Percentiles rank a stretch among this genome's conserved stretches.
phyloP scores from a whole-genome alignment of 2,329 filamentous ascomycete genomes.

The Pezicula neosporulosa region DNA sequence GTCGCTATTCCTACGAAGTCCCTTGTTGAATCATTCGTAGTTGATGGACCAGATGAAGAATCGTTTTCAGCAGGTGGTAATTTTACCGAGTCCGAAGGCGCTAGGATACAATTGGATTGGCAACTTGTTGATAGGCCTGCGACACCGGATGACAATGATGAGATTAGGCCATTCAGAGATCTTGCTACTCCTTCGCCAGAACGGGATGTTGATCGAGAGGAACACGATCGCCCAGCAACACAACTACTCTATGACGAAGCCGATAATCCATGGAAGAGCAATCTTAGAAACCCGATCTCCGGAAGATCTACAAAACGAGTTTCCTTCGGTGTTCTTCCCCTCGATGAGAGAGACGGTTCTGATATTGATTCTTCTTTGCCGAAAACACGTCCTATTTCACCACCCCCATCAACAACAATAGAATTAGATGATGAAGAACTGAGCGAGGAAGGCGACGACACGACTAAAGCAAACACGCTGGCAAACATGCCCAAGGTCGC shows the following conservation, averaged over 20 bases:
- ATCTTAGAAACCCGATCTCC: conserved; percentile 6
- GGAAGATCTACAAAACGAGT: conserved; percentile 21
- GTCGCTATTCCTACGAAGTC: too few relatives aligned
- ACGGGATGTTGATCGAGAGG: neutral
- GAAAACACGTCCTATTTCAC: conserved; percentile 9
- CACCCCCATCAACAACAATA: conserved; percentile 13
- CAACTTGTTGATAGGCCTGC: conserved; percentile 12
- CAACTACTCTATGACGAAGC: conserved; percentile 20
- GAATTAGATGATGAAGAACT: conserved; percentile 10
- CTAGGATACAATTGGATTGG: conserved; percentile 4
- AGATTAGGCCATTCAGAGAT: conserved; percentile 17
- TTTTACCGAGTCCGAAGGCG: too few relatives aligned
- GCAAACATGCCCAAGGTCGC: neutral
- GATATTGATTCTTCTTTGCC: neutral
- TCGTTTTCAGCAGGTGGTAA: neutral
- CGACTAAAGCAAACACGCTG: neutral
- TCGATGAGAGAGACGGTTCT: conserved; percentile 4
- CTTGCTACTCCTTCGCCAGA: conserved; percentile 15
- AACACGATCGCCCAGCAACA: conserved; percentile 8
- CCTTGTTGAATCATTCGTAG: conserved; percentile 10
- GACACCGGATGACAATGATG: conserved; percentile 6
- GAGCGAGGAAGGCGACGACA: conserved; percentile 11
- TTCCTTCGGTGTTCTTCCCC: conserved; percentile 20
- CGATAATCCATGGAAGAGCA: conserved; percentile 24
- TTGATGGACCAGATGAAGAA: conserved; percentile 4